Evolutionary conservation across 2,329 filamentous ascomycete species (phyloP).

Genomic region (Aspergillus alliaceus): DNA sequence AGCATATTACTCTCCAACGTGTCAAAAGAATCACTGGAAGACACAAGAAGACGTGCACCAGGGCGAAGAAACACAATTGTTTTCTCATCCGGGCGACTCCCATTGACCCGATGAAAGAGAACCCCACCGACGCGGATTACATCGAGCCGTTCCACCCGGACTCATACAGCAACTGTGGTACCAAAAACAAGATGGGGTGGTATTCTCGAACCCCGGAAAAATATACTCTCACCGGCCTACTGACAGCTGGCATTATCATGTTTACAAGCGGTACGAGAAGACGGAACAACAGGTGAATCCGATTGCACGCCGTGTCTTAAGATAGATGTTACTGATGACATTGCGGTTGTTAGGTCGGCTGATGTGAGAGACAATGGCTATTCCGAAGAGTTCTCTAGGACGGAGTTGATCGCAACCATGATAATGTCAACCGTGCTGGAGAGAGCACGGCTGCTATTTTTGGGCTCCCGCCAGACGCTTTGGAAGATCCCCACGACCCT

Average conservation of each 20-base stretch:
- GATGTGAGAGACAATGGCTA: not conserved
- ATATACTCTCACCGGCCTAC: not conserved
- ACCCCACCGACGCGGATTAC: slow-evolving; percentile 3
- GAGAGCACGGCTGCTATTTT: not conserved
- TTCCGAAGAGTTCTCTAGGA: not conserved
- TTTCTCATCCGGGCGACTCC: slow-evolving; percentile 4
- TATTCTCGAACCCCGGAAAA: not conserved
- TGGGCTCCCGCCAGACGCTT: not conserved
- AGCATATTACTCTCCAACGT: not conserved
- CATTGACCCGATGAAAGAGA: not conserved
- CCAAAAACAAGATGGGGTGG: not conserved
- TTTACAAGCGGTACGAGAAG: not conserved
- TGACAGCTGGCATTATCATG: not conserved
- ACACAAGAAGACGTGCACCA: not conserved
- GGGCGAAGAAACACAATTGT: slow-evolving; percentile 1
- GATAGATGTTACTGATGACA: not conserved
- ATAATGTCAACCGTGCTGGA: not conserved
- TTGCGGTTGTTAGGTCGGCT: not conserved
- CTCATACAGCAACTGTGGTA: slow-evolving; percentile 3
- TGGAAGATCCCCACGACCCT: not conserved
- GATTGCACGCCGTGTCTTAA: not conserved
- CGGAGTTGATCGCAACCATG: not conserved
- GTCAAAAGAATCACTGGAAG: not conserved
- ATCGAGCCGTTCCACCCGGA: slow-evolving; percentile 7
- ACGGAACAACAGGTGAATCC: not conserved